These are phyloP conservation scores for Starmerella khaoyaiensis DNA, from an alignment of 805 yeast species.

Conservation along the genomic window DNA sequence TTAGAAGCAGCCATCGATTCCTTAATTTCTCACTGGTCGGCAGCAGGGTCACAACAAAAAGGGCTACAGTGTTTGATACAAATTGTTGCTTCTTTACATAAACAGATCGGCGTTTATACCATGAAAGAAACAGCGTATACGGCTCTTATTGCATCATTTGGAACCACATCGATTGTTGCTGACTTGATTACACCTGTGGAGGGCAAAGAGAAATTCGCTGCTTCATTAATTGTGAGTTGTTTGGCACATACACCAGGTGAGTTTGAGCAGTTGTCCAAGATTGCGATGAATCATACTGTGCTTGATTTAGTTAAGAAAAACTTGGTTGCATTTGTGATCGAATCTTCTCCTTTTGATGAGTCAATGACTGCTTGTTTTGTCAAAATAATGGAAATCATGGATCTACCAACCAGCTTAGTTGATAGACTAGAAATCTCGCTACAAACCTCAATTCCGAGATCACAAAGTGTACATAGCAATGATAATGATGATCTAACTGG, in stretches of 20 bases:
- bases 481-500: not conserved
- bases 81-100: conserved; percentile 20
- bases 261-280: conserved; percentile 18
- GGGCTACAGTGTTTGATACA: conserved; percentile 29
- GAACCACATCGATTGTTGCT: not conserved
- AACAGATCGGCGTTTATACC: conserved; percentile 13
- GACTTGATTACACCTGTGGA: too few relatives aligned
- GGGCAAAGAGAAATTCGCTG: not conserved
- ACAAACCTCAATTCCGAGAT: conserved; percentile 45
- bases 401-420: conserved; percentile 17
- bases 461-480: conserved; percentile 14
- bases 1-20: conserved; percentile 50
- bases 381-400: conserved; percentile 12
- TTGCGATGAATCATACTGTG: conserved; percentile 19
- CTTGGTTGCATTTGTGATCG: conserved; percentile 2
- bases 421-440: conserved; percentile 50
- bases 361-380: conserved; percentile 9
- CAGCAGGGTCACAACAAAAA: conserved; percentile 22
- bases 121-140: conserved; percentile 17
- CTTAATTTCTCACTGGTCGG: conserved; percentile 36
- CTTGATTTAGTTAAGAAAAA: conserved; percentile 7
- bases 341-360: conserved; percentile 12
- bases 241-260: conserved; percentile 2
- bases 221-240: not conserved
- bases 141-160: conserved; percentile 5